These are phyloP conservation scores for Musa acuminata DNA, from an alignment of 176 grass and related monocot genomes.

Conservation along the genomic window DNA sequence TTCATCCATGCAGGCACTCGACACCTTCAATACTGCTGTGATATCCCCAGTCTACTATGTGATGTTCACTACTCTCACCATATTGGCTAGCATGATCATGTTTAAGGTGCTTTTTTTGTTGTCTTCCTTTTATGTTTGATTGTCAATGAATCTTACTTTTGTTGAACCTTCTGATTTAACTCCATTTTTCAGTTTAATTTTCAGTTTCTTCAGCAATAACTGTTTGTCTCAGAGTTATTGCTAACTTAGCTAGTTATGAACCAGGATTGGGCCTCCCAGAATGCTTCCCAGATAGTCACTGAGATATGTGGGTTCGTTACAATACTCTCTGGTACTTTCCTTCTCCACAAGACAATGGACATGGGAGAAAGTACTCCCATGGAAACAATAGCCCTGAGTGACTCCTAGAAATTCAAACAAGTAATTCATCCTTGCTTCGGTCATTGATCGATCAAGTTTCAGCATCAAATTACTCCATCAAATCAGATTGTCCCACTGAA, in stretches of 20 bases:
- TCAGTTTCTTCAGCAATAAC: not conserved
- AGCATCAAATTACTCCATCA: not conserved
- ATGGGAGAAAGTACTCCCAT: slow-evolving; percentile 1
- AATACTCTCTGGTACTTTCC: slow-evolving; percentile 39
- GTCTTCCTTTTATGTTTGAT: not conserved
- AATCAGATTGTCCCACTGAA: not conserved
- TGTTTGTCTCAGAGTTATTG: not conserved
- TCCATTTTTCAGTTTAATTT: not conserved
- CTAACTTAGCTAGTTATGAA: not conserved
- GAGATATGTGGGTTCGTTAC: slow-evolving; percentile 40
- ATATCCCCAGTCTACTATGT: slow-evolving; percentile 85
- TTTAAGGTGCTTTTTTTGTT: slow-evolving; percentile 14
- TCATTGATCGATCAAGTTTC: not conserved
- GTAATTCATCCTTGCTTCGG: not conserved
- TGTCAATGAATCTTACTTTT: not conserved
- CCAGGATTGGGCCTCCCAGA: slow-evolving; percentile 45
- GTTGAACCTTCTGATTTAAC: not conserved
- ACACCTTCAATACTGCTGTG: slow-evolving; percentile 72
- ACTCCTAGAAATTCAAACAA: not conserved
- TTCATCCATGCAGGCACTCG: slow-evolving; percentile 5
- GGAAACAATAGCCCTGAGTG: not conserved
- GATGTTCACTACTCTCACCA: slow-evolving; percentile 93
- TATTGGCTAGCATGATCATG: slow-evolving; percentile 91
- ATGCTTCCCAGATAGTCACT: slow-evolving; percentile 29
- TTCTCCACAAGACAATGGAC: slow-evolving; percentile 34